Evolutionary conservation across 176 grass and related monocot species (phyloP), one percentile per base, ranked within the genome.

Genomic region (Lolium rigidum): DNA sequence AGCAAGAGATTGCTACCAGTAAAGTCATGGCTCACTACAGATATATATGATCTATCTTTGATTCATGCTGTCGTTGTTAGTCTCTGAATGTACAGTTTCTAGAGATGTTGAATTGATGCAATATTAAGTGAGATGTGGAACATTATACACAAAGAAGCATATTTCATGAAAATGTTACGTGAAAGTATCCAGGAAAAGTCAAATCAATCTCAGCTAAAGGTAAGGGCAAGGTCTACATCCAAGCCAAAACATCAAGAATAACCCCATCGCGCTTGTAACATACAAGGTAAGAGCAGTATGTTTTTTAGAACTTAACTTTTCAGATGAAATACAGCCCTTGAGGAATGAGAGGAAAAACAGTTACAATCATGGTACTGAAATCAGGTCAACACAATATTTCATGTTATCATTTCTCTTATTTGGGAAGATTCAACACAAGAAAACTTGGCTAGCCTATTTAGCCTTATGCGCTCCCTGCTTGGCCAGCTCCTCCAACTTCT

Each of bases 401-500:
- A 25, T 54, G 24, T 50, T 67, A 35, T 56, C 4, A 24, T 79
- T 47, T 85, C 48, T 25, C 69, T 89, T 89, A 89, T 85, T 89
- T 84, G 55, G 37, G 48, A 80, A 84, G 31, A 67, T 58, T 48
- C 64, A 44, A 47, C 0, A 13, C 52, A 49, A 44, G 10, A 47
- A n/a, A 78, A 8, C 14, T 21, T 83, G 12, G 15, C 17, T 48
- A 1, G 24, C 20, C 61, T 78, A 72, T 62, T 79, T 72, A 26
- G 69, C 25, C 60, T 68, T 82, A 85, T 62, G 25, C 10, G 70
- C 62, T 77, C 46, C 84, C 81, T 2, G 84, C 87, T 86, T 92
- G 25, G 80, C 81, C 8, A 94, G 84, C 25, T 94, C 90, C 92
- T 94, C 92, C 77, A 94, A 85, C 84, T 92, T 94, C 60, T 83